Conservation (phyloP, 345 rosid species). For the Aquilaria malaccensis region DNA sequence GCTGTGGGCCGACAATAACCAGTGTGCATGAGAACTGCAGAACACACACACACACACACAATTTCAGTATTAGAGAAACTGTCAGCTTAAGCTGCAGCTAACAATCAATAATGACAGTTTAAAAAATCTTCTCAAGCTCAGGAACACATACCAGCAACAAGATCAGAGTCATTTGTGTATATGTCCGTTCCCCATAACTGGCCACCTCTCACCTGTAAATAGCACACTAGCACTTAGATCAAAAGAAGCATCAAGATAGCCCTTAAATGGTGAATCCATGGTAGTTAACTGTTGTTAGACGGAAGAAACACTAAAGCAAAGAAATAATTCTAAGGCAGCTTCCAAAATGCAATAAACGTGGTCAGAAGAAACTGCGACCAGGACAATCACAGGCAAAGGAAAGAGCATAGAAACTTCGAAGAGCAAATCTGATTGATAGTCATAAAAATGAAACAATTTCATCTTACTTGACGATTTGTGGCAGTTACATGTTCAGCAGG, state of each 20-base stretch:
- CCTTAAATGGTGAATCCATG: no score
- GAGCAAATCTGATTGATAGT: not conserved
- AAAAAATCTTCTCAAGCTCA: not conserved
- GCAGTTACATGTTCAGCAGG: conserved; percentile 99
- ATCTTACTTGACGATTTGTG: conserved; percentile 93
- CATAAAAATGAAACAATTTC: conserved; percentile 8
- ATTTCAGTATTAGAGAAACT: conserved; percentile 9
- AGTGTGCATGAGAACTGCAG: conserved; percentile 97
- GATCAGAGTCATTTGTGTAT: conserved; percentile 97
- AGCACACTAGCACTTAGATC: conserved; percentile 13
- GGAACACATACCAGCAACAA: conserved; percentile 77
- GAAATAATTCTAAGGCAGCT: not conserved
- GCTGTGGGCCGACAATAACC: conserved; percentile 98
- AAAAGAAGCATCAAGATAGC: not conserved
- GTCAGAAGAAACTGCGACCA: no score
- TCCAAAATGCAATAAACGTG: no score
- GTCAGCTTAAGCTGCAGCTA: not conserved
- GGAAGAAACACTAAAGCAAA: not conserved
- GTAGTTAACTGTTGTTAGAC: no score
- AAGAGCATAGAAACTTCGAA: conserved; percentile 4
- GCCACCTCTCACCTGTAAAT: conserved; percentile 86
- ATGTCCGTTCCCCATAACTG: conserved; percentile 99
- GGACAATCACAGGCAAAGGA: not conserved
- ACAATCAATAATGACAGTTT: not conserved
- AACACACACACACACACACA: conserved; percentile 12